These are phyloP conservation scores for Arthrobotrys entomopaga DNA, from an alignment of 2,329 filamentous ascomycete genomes.

Conservation along the genomic window DNA sequence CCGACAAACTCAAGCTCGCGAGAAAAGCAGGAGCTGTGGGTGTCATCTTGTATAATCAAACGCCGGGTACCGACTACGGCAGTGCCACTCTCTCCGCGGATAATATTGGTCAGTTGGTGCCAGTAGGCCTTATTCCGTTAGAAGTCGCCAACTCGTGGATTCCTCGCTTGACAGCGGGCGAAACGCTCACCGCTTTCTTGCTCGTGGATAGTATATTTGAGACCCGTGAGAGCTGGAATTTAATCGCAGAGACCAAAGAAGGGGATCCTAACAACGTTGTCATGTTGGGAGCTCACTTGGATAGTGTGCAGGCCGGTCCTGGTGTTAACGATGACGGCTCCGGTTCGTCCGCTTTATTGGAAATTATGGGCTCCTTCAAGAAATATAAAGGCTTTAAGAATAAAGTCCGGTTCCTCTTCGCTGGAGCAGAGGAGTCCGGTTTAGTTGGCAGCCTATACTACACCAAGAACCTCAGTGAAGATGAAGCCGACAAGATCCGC, in stretches of 20 bases:
- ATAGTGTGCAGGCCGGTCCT: constrained; percentile 70
- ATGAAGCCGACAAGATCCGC: constrained; percentile 70
- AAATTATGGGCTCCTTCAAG: constrained; percentile 69
- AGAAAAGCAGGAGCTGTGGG: constrained; percentile 64
- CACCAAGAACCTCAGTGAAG: constrained; percentile 64
- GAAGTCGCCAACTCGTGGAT: constrained; percentile 62
- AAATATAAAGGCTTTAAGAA: constrained; percentile 67
- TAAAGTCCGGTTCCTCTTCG: constrained; percentile 71
- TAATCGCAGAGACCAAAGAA: constrained; percentile 69
- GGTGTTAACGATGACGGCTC: constrained; percentile 73
- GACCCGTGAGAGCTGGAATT: constrained; percentile 62
- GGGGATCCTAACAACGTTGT: constrained; percentile 70
- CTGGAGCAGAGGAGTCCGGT: constrained; percentile 72
- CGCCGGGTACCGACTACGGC: constrained; percentile 67
- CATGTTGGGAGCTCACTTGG: constrained; percentile 70
- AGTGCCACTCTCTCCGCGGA: constrained; percentile 60
- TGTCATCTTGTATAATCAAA: constrained; percentile 65
- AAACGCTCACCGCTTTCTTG: constrained; percentile 49
- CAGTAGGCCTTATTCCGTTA: constrained; percentile 62
- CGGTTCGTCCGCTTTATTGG: constrained; percentile 70
- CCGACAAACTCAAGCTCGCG: constrained; percentile 65
- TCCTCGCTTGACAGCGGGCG: constrained; percentile 59
- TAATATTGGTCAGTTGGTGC: constrained; percentile 55
- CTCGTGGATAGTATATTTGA: constrained; percentile 58
- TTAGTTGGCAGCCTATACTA: constrained; percentile 71